Base-by-base conservation (phyloP, 2,329 filamentous ascomycete genomes). In the Cryoendolithus antarcticus region DNA sequence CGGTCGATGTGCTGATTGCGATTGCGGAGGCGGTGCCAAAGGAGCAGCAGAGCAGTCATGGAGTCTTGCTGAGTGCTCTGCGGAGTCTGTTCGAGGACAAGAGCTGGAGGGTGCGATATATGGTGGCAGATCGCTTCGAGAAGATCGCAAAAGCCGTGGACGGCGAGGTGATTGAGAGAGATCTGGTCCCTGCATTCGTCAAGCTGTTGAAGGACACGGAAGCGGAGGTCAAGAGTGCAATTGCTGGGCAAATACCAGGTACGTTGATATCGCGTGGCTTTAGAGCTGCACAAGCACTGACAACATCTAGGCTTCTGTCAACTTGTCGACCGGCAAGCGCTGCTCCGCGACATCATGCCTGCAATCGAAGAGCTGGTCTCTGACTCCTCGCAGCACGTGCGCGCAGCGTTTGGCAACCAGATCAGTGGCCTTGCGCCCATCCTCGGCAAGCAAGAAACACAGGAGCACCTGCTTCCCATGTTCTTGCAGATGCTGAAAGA, bases 401-500 rank as follows among this genome's bases (percentile, higher is more conserved):
- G 91, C 49, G 88, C 91, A 46, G 86, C 91, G 35, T 77, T 98
- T 46, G 91, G 89, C 51, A 96, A 86, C 42, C 88, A 98, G 61
- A 95, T 98, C 60, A 95, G 88, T 58, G 91, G 91, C 30, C 75
- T 98, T 52, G 91, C 91, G 33, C 91, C 91, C 4, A 95, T 98
- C 50, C 75, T 98, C 49, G 91, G 91, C 65, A 96, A 96, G 67
- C 85, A 98, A 64, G 89, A 96, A 83, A 98, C 91, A 24, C 96
- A 94, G 50, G 82, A 91, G 52, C 91, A 98, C 61, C 77, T 98
- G 33, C 75, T 98, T 33, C 91, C 91, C 39, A 98, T 98, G 89
- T 96, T 98, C 65, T 73, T 98, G 39, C 85, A 93, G 62, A 98
- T 98, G 91, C 79, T 98, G 54, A 98, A 96, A 73, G 91, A 98